phyloP scores from a whole-genome alignment of 106 monocot genomes.

The Allium cepa region DNA sequence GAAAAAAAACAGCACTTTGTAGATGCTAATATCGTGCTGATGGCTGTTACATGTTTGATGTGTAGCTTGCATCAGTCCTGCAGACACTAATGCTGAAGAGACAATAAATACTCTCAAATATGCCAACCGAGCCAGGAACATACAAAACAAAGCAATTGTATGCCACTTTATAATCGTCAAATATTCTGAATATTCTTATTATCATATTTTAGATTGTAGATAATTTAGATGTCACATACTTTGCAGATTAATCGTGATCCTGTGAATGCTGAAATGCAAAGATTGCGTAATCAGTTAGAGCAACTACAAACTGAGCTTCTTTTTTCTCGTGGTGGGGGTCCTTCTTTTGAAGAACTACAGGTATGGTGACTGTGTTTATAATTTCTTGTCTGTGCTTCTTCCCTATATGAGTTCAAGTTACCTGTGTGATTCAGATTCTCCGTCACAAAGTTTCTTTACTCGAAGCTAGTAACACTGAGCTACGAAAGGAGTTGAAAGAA shows the following conservation, averaged over 20 bases:
- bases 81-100: constrained; percentile 95
- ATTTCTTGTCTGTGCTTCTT: too few relatives aligned
- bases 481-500: constrained; percentile 55
- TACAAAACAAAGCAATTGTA: constrained; percentile 98
- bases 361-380: constrained; percentile 19
- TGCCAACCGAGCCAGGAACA: constrained; percentile 97
- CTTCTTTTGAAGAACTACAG: constrained; percentile 71
- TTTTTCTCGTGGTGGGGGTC: constrained; percentile 56
- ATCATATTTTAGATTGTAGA: not conserved
- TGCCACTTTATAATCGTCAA: constrained; percentile 10
- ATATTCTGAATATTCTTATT: not conserved
- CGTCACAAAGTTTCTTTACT: constrained; percentile 61
- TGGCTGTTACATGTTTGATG: not conserved
- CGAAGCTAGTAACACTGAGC: constrained; percentile 63
- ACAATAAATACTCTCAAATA: constrained; percentile 97
- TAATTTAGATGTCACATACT: not conserved
- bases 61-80: constrained; percentile 94
- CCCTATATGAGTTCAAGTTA: not conserved
- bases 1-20: not conserved
- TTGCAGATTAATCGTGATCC: constrained; percentile 93
- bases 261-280: constrained; percentile 79
- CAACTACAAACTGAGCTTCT: constrained; percentile 75
- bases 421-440: constrained; percentile 38
- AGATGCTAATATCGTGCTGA: not conserved
- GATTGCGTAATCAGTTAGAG: constrained; percentile 72